Evolutionary conservation across 306 rosid genomes (phyloP).

Genomic region (Malus asiatica): DNA sequence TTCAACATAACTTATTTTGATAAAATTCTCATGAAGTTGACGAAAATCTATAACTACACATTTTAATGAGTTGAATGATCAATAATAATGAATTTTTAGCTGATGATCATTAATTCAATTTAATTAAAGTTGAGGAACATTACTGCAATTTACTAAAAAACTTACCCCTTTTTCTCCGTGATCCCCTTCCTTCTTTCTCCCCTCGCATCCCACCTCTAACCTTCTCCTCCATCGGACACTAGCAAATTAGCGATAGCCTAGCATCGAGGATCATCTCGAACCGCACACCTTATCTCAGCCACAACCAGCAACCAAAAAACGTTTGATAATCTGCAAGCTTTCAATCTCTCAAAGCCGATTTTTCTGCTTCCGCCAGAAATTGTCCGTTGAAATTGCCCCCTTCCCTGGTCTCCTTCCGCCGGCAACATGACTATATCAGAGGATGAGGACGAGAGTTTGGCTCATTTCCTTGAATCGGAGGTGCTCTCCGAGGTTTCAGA

Average conservation of each 20-base stretch:
- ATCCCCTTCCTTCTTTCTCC: no score
- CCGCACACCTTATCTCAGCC: background rate
- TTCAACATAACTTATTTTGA: no score
- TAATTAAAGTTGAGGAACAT: no score
- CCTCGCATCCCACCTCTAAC: background rate
- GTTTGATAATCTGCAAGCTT: background rate
- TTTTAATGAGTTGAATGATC: no score
- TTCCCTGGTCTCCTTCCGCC: background rate
- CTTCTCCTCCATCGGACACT: background rate
- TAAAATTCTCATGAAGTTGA: no score
- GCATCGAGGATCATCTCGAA: no score
- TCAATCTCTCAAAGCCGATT: background rate
- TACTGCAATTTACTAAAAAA: no score
- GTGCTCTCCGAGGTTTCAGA: slow-evolving; percentile 59
- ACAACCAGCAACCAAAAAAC: background rate
- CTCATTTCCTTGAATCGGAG: slow-evolving; percentile 77
- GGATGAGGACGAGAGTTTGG: slow-evolving; percentile 74
- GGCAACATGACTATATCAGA: slow-evolving; percentile 47
- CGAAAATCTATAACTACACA: no score
- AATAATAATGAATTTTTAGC: no score
- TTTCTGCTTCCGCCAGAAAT: background rate
- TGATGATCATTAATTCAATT: no score
- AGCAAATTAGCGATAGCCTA: no score
- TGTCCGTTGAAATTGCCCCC: background rate
- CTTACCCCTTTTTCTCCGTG: no score